Conservation (phyloP, 2,329 filamentous ascomycete genomes). For the Bipolaris zeicola region DNA sequence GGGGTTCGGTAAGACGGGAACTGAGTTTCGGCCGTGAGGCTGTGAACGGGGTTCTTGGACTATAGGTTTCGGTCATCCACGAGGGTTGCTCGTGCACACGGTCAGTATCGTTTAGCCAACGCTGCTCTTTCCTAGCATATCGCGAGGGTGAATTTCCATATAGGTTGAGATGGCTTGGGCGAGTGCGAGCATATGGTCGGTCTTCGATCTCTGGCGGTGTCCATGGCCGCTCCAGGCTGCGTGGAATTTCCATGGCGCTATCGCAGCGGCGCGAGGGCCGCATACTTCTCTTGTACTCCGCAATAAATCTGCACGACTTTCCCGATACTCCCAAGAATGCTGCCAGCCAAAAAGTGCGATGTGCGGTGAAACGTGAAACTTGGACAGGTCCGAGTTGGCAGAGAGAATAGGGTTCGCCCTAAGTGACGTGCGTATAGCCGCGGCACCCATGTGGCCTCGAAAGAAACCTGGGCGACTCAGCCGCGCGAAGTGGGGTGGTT, state of each 20-base stretch:
- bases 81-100: slow-evolving; percentile 1
- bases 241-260: slow-evolving; percentile 29
- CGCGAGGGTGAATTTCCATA: slow-evolving; percentile 20
- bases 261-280: slow-evolving; percentile 16
- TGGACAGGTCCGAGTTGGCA: slow-evolving; percentile 1
- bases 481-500: slow-evolving; percentile 3
- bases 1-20: slow-evolving; percentile 22
- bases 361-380: slow-evolving; percentile 4
- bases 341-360: neutral
- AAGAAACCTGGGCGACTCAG: slow-evolving; percentile 2
- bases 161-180: slow-evolving; percentile 30
- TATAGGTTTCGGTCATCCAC: slow-evolving; percentile 6
- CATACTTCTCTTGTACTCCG: slow-evolving; percentile 19
- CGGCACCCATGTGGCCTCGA: slow-evolving; percentile 2
- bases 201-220: slow-evolving; percentile 40
- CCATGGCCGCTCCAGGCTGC: slow-evolving; percentile 33
- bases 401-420: slow-evolving; percentile 5
- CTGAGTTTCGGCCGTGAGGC: slow-evolving; percentile 22
- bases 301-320: slow-evolving; percentile 4
- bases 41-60: slow-evolving; percentile 20
- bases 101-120: slow-evolving; percentile 8
- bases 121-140: slow-evolving; percentile 18
- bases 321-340: neutral
- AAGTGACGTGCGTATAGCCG: slow-evolving; percentile 13
- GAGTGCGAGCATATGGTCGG: slow-evolving; percentile 13